Percentiles rank a stretch among this genome's conserved stretches.
Conservation (phyloP, 108 stramenopile species). For the Aurantiochytrium sp. region DNA sequence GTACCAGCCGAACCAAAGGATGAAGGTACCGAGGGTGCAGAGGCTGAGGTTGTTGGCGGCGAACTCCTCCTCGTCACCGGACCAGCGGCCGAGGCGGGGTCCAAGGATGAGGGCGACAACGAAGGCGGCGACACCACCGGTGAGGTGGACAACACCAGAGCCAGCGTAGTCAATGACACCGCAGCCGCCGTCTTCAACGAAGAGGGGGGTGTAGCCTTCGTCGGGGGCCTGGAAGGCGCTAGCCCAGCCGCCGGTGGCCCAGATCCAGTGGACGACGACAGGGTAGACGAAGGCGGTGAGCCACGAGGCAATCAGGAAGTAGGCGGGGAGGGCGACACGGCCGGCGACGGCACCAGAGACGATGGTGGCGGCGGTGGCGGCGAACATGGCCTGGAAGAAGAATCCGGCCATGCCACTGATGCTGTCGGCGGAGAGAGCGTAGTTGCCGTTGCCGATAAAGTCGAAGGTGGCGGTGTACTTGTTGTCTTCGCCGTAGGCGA, state of each 20-base stretch:
- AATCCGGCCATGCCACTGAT: slow-evolving; percentile 31
- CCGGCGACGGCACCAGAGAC: slow-evolving; percentile 85
- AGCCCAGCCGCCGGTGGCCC: slow-evolving; percentile 34
- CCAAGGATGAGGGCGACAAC: slow-evolving; percentile 68
- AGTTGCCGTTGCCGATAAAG: slow-evolving; percentile 63
- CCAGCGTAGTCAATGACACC: slow-evolving; percentile 83
- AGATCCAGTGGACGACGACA: slow-evolving; percentile 41
- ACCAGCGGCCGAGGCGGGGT: slow-evolving; percentile 71
- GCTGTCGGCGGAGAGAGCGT: slow-evolving; percentile 41
- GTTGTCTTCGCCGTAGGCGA: slow-evolving; percentile 58
- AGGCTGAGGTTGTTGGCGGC: slow-evolving; percentile 64
- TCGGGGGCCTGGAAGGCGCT: not conserved
- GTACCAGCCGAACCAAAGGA: slow-evolving; percentile 90
- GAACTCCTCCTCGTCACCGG: slow-evolving; percentile 31
- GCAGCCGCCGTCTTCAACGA: slow-evolving; percentile 50
- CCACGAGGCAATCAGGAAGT: slow-evolving; percentile 48
- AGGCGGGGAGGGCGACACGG: slow-evolving; percentile 59
- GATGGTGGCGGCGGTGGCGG: slow-evolving; percentile 75
- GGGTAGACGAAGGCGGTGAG: slow-evolving; percentile 63
- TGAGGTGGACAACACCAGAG: slow-evolving; percentile 77
- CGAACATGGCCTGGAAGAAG: slow-evolving; percentile 75
- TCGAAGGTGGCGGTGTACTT: not conserved
- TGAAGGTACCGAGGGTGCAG: slow-evolving; percentile 73
- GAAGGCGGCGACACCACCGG: slow-evolving; percentile 73
- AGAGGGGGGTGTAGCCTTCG: not conserved